Conservation (phyloP, 169 alveolate species). For the Neospora caninum region DNA sequence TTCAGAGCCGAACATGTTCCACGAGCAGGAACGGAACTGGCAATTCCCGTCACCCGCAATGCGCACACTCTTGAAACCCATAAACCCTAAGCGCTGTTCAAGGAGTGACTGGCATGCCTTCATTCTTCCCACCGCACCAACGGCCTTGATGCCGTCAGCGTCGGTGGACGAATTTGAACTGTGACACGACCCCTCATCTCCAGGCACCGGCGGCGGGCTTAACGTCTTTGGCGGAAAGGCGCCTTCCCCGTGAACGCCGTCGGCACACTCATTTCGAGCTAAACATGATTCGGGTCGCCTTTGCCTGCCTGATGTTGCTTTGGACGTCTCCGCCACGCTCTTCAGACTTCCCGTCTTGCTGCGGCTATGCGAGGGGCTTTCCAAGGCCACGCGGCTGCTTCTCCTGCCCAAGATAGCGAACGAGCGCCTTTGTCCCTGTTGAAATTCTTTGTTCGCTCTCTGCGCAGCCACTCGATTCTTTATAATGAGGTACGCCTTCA, state of each 20-base stretch:
- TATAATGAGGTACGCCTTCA: conserved; percentile 58
- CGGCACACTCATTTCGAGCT: neutral
- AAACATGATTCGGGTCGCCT: neutral
- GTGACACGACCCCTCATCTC: neutral
- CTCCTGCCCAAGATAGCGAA: neutral
- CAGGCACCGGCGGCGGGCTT: neutral
- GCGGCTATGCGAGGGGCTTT: neutral
- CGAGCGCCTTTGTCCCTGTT: neutral
- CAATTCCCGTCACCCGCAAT: conserved; percentile 79
- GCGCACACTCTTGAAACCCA: conserved; percentile 68
- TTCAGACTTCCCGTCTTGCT: neutral
- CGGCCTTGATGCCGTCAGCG: neutral
- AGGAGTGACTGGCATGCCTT: conserved; percentile 49
- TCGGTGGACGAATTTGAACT: neutral
- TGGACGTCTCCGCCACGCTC: neutral
- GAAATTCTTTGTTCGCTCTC: conserved; percentile 55
- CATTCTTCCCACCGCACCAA: conserved; percentile 33
- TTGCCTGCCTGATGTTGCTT: neutral
- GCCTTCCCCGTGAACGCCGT: neutral
- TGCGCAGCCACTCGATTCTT: conserved; percentile 52
- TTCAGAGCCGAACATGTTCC: conserved; percentile 73
- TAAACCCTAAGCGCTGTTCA: conserved; percentile 69
- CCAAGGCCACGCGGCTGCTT: conserved; percentile 28
- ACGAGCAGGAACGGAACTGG: conserved; percentile 76
- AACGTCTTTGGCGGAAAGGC: neutral